A percentile compares a stretch with the other conserved stretches of the same genome.
Conservation (phyloP, 1,284 basidiomycete genomes). For the Melampsora americana region DNA sequence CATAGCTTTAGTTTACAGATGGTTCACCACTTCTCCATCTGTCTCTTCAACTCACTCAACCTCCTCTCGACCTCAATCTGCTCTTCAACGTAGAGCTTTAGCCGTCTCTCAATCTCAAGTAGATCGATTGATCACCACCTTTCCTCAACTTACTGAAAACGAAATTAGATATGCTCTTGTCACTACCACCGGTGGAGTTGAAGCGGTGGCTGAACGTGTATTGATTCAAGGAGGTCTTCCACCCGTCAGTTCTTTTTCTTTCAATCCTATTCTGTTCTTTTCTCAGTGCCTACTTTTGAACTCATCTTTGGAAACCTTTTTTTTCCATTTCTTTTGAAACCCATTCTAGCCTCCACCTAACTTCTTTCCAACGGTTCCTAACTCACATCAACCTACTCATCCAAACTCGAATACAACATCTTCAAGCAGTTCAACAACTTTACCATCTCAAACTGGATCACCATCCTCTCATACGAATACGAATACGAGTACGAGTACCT, state of each 20-base stretch:
- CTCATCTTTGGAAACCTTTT: too few species aligned
- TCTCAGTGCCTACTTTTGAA: too few species aligned
- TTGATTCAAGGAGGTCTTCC: constrained; percentile 14
- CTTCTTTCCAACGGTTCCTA: constrained; percentile 10
- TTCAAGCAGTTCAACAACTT: background rate
- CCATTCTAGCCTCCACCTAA: constrained; percentile 18
- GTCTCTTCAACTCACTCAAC: background rate
- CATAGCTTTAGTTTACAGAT: constrained; percentile 37
- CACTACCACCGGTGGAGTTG: constrained; percentile 9
- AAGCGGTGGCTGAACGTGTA: constrained; percentile 30
- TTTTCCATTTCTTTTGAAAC: background rate
- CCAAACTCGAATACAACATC: background rate
- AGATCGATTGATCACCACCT: constrained; percentile 15
- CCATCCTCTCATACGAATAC: constrained; percentile 14
- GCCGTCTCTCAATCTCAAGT: constrained; percentile 10
- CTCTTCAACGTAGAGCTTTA: constrained; percentile 27
- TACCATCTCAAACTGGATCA: background rate
- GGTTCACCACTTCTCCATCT: constrained; percentile 20
- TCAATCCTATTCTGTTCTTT: background rate
- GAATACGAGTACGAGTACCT: too few species aligned
- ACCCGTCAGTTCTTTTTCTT: constrained; percentile 4
- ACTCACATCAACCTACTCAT: background rate
- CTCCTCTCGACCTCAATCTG: constrained; percentile 6
- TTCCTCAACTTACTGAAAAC: constrained; percentile 35
- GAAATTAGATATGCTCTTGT: constrained; percentile 36